phyloP scores from a whole-genome alignment of 2,329 filamentous ascomycete species.

The Stagonosporopsis cucurbitacearum region DNA sequence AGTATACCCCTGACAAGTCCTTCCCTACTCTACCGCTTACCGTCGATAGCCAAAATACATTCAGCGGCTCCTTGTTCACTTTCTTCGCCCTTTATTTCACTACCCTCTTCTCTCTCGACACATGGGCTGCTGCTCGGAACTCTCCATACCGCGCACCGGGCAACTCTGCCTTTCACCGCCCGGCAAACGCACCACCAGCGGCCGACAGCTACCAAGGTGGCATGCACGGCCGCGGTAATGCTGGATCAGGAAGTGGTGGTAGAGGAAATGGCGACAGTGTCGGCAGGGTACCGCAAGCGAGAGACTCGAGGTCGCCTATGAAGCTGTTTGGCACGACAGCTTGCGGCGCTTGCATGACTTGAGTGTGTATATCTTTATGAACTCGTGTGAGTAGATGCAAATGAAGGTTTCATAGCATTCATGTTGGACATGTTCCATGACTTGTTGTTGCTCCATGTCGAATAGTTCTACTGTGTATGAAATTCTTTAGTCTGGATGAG shows the following conservation, averaged over 20 bases:
- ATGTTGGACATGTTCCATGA: not conserved
- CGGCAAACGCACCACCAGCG: slow-evolving; percentile 24
- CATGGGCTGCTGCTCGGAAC: slow-evolving; percentile 43
- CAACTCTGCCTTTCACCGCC: slow-evolving; percentile 32
- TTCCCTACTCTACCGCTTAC: slow-evolving; percentile 1
- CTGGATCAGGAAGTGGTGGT: slow-evolving; percentile 24
- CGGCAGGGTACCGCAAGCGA: slow-evolving; percentile 28
- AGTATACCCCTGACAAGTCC: not conserved
- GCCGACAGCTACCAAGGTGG: slow-evolving; percentile 39
- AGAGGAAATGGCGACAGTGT: slow-evolving; percentile 22
- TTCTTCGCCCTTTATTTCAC: slow-evolving; percentile 50
- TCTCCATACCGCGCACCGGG: slow-evolving; percentile 41
- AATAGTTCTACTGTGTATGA: not conserved
- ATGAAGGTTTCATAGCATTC: not conserved
- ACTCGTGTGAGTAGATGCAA: not conserved
- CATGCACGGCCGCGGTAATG: slow-evolving; percentile 39
- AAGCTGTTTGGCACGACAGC: slow-evolving; percentile 32
- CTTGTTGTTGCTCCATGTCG: too few species aligned
- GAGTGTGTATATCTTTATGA: not conserved
- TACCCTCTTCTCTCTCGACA: slow-evolving; percentile 49
- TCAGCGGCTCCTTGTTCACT: slow-evolving; percentile 31
- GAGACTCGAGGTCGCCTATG: slow-evolving; percentile 39
- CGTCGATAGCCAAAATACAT: slow-evolving; percentile 12
- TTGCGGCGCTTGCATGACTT: slow-evolving; percentile 42
- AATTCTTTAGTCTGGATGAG: too few species aligned